A percentile compares a stretch with the other conserved stretches of the same genome.
Conservation (phyloP, 345 rosid species). For the Garcia nutans region DNA sequence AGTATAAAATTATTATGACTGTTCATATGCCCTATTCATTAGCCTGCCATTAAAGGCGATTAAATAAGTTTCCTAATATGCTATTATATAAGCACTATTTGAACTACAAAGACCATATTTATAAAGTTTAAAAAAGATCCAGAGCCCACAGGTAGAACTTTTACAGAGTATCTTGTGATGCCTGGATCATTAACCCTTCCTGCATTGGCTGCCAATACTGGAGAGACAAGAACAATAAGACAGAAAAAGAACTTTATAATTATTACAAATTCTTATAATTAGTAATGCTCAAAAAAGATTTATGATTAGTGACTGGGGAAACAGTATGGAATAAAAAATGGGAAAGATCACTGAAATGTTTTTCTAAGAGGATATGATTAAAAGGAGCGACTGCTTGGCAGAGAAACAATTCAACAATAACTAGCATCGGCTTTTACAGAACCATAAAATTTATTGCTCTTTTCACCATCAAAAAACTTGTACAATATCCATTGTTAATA, state of each 20-base stretch:
- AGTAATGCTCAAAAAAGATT: no score
- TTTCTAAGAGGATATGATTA: background rate
- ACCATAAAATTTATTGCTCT: background rate
- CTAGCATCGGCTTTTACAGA: background rate
- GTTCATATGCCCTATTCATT: background rate
- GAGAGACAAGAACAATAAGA: slow-evolving; percentile 1
- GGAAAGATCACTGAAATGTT: background rate
- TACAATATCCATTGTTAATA: background rate
- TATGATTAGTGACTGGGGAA: background rate
- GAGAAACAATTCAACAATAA: background rate
- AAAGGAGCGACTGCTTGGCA: background rate
- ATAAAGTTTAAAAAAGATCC: background rate
- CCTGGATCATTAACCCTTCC: slow-evolving; percentile 69
- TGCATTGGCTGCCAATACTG: slow-evolving; percentile 56
- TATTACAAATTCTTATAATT: background rate
- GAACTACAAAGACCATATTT: background rate
- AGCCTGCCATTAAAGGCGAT: background rate
- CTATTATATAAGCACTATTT: background rate
- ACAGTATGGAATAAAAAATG: background rate
- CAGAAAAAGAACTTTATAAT: background rate
- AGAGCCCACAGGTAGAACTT: slow-evolving; percentile 81
- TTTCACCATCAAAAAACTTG: background rate
- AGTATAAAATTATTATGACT: background rate
- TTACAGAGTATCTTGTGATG: slow-evolving; percentile 66
- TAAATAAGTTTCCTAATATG: background rate